phyloP scores from a whole-genome alignment of 106 monocot species.

The Vanilla planifolia region DNA sequence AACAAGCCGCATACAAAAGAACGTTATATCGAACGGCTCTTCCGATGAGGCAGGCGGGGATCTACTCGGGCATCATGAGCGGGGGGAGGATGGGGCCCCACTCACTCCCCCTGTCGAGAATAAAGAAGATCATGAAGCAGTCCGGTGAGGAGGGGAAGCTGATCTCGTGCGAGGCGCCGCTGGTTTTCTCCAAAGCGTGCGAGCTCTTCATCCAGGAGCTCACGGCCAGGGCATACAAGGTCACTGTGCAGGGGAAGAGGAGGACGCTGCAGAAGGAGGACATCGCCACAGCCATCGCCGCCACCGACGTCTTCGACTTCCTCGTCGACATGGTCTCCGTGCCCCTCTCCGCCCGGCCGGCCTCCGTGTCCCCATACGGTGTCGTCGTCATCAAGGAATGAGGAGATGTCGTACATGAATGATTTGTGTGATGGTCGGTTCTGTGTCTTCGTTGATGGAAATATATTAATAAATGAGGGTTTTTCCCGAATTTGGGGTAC shows the following conservation, averaged over 20 bases:
- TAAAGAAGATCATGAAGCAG: conserved; percentile 40
- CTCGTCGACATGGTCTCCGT: conserved; percentile 20
- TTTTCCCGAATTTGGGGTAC: no score
- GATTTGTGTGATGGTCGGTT: no score
- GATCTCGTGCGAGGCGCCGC: conserved; percentile 31
- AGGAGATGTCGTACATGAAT: no score
- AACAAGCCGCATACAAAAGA: neutral
- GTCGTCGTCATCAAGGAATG: no score
- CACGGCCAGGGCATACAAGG: conserved; percentile 15
- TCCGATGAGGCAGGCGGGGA: conserved; percentile 28
- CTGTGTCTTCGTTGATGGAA: no score
- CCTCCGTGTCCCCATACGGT: no score
- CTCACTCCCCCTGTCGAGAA: conserved; percentile 30
- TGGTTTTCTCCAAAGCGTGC: conserved; percentile 29
- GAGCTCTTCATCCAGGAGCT: conserved; percentile 33
- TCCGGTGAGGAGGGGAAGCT: conserved; percentile 23
- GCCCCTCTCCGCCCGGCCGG: neutral
- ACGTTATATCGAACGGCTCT: neutral
- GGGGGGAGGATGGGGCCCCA: conserved; percentile 18
- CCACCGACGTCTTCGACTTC: conserved; percentile 28
- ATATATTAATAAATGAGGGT: no score
- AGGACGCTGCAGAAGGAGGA: conserved; percentile 35
- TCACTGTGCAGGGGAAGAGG: conserved; percentile 17
- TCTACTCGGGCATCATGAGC: conserved; percentile 20
- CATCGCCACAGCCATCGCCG: conserved; percentile 11